Percentiles rank a stretch among this genome's conserved stretches.
Conservation (phyloP, 306 rosid genomes). For the Canavalia gladiata region DNA sequence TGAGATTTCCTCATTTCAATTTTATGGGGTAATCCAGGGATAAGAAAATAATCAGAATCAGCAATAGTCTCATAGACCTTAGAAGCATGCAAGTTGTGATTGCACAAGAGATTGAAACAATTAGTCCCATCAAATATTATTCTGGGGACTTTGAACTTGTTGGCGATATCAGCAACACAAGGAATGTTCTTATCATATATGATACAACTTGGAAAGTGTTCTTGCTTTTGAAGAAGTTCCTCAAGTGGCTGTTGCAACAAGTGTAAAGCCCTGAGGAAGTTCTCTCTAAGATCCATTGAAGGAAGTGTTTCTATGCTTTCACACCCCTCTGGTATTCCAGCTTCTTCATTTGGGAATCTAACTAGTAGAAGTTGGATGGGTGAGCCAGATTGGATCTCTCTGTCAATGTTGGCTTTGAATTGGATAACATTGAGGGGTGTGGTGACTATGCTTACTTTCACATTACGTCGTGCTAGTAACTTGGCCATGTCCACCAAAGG, state of each 20-base stretch:
- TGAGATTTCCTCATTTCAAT: conserved; percentile 48
- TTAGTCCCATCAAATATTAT: conserved; percentile 51
- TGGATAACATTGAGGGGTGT: conserved; percentile 69
- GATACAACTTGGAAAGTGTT: conserved; percentile 57
- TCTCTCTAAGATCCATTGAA: conserved; percentile 55
- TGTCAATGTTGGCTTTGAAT: conserved; percentile 47
- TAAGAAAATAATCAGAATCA: conserved; percentile 26
- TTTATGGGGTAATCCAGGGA: conserved; percentile 46
- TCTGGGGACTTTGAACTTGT: conserved; percentile 55
- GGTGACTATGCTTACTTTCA: conserved; percentile 66
- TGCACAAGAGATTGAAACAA: conserved; percentile 54
- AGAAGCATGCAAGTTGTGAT: conserved; percentile 24
- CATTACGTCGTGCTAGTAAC: conserved; percentile 59
- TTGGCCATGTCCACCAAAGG: conserved; percentile 82
- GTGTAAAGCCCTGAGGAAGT: conserved; percentile 54
- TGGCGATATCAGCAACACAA: conserved; percentile 50
- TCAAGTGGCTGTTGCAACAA: conserved; percentile 54
- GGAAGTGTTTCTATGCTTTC: conserved; percentile 66
- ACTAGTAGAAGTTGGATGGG: conserved; percentile 49
- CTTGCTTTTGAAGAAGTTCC: conserved; percentile 36
- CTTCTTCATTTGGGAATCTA: conserved; percentile 43
- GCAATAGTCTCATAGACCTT: conserved; percentile 31
- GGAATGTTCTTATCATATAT: conserved; percentile 57
- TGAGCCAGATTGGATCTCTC: conserved; percentile 51
- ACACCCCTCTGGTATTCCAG: conserved; percentile 61